Evolutionary conservation across 192 early-diverging fungal species (phyloP), one percentile per base, ranked within the genome.

Genomic region (Borealophlyctis nickersoniae): DNA sequence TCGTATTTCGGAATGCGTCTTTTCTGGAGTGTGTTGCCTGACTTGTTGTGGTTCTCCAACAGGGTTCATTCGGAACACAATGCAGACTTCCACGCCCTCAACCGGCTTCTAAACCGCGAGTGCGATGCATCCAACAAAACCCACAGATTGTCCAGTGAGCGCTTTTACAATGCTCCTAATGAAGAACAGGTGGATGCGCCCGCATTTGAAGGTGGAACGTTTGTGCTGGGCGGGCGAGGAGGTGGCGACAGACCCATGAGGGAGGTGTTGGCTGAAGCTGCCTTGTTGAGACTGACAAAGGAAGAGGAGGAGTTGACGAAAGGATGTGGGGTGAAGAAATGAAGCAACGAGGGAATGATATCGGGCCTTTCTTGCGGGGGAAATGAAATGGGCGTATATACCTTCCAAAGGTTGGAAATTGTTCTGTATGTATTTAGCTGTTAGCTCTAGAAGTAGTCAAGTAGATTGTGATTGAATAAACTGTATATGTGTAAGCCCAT

Each of bases 41-140:
- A 16, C 31, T 19, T n/a, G 19, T 34, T 48, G 13, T 19, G n/a
- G 19, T 22, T 33, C 23, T 14, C 16, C n/a, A n/a, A n/a, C n/a
- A n/a, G n/a, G n/a, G 74, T 73, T 35, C 64, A 64, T 36, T 56
- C 60, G 14, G 87, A 85, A 4, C 91, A 93, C 62, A 87, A 88
- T 59, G 81, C 83, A 3, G 73, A 83, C 30, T 93, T 93, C 62
- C 87, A 91, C 63, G 73, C 72, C 26, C 68, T 93, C 22, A 86
- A 90, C 63, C 73, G 88, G 39, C 73, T 87, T 60, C 71, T 93
- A n/a, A 91, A 90, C 39, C 76, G 77, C 53, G 87, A 90, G 36
- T 87, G 60, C 74, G 86, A 85, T 69, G 76, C 72, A 75, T 13
- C 75, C 65, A 51, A 64, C 73, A 50, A 14, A 7, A 60, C 45